Conservation (phyloP, 495 filamentous ascomycete genomes). For the Penicillium desertorum region DNA sequence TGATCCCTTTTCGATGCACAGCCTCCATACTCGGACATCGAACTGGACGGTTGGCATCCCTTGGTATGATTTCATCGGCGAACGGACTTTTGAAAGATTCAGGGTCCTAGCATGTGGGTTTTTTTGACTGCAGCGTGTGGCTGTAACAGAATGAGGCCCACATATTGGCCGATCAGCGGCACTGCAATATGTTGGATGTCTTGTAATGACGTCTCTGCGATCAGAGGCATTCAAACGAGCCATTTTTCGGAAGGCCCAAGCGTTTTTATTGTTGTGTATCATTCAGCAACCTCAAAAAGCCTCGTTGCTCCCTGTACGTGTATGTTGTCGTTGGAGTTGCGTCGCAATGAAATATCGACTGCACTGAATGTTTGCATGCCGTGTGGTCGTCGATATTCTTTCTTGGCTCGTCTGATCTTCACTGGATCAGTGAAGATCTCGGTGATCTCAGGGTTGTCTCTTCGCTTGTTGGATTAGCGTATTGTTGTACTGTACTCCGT, state of each 20-base stretch:
- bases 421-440: background rate
- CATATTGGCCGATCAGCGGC: constrained; percentile 2
- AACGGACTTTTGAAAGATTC: background rate
- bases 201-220: background rate
- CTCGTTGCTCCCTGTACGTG: too few relatives aligned
- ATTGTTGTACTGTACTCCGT: background rate
- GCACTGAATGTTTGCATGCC: background rate
- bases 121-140: constrained; percentile 2
- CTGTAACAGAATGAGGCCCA: constrained; percentile 20
- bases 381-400: background rate
- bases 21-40: background rate
- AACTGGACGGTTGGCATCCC: background rate
- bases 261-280: too few relatives aligned
- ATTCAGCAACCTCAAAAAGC: too few relatives aligned
- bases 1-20: background rate
- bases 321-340: too few relatives aligned
- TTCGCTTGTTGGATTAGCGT: background rate
- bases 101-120: background rate
- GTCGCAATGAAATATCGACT: background rate
- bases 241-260: too few relatives aligned
- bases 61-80: background rate
- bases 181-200: background rate
- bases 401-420: background rate
- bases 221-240: background rate
- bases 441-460: background rate